A percentile compares a stretch with the other conserved stretches of the same genome.
Evolutionary conservation across 352 stramenopile species (phyloP).

Genomic region (Plasmopara halstedii): DNA sequence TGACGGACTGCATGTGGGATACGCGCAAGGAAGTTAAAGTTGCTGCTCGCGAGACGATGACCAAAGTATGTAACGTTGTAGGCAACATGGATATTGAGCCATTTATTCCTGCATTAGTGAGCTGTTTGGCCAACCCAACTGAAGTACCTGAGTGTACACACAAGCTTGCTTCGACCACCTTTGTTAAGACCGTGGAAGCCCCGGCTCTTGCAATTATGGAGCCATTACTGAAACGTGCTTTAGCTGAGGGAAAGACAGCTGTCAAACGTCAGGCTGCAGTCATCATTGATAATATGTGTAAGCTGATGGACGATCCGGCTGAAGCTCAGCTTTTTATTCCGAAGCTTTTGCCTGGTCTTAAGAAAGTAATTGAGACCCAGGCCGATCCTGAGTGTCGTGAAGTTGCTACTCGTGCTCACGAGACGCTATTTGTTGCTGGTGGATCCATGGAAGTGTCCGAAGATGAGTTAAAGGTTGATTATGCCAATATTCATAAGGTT

Average conservation of each 20-base stretch:
- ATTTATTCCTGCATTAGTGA: conserved; percentile 96
- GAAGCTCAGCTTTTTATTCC: conserved; percentile 97
- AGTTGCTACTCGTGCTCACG: conserved; percentile 90
- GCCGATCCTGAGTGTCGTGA: conserved; percentile 96
- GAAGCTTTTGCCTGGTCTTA: conserved; percentile 93
- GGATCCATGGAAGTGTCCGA: conserved; percentile 88
- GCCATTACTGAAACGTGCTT: conserved; percentile 92
- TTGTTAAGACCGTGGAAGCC: conserved; percentile 97
- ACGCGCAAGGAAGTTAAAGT: conserved; percentile 98
- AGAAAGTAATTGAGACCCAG: conserved; percentile 95
- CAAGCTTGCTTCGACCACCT: conserved; percentile 97
- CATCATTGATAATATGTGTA: conserved; percentile 99
- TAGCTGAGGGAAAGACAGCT: conserved; percentile 93
- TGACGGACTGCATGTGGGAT: conserved; percentile 98
- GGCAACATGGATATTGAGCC: conserved; percentile 99
- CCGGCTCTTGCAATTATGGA: conserved; percentile 96
- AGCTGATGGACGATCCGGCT: conserved; percentile 96
- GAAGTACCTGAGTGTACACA: conserved; percentile 98
- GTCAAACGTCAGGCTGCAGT: conserved; percentile 97
- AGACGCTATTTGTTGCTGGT: conserved; percentile 91
- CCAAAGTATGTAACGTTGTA: conserved; percentile 93
- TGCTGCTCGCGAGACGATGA: conserved; percentile 92
- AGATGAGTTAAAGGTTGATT: conserved; percentile 89
- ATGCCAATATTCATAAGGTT: conserved; percentile 73
- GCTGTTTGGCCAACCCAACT: conserved; percentile 94